Evolutionary conservation across 225 moss, liverwort and hornwort species (phyloP), one percentile per base, ranked within the genome.

Genomic region (Sphagnum contortum): DNA sequence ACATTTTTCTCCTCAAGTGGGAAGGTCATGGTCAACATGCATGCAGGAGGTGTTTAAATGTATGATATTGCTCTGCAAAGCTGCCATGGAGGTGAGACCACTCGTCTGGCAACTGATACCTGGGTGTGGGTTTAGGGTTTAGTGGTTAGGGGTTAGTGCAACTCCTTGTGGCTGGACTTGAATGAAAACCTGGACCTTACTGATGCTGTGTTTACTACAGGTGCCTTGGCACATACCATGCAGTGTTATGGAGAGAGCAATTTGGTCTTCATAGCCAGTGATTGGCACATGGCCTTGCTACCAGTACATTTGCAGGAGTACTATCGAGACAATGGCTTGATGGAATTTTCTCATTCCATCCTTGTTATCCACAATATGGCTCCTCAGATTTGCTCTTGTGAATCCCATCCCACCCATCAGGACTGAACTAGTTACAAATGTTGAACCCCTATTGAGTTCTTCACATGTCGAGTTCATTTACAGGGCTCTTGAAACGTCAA

Each of bases 311-410:
- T 91, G 68, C 91, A 85, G 69, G 91, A 86, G 3, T 85, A 86
- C 65, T 91, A 88, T 68, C 86, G 85, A 49, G 91, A 91, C 64
- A 74, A 68, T 4, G 91, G 91, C 47, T 78, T 66, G 54, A 91
- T 91, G 91, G 8, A 76, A 0, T 91, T 75, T 48, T 48, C 83
- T 56, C 83, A 88, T 59, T 86, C 86, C 52, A 64, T 91, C 53
- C 74, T 91, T n/a, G 80, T 91, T 68, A 86, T 91, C 47, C 88
- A 91, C 56, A 91, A 91, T 47, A 91, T 91, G 91, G 91, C 91
- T 69, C 91, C 88, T 71, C 91, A 91, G 90, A 85, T 90, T 12
- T 5, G 4, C 14, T 5, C 3, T 3, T 14, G 29, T 29, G 29
- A 29, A 29, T 29, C 29, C 29, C 29, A 29, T 29, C 29, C 29